These are phyloP conservation scores for Dioszegia aurantiaca DNA, from an alignment of 768 basidiomycete genomes.

Conservation along the genomic window DNA sequence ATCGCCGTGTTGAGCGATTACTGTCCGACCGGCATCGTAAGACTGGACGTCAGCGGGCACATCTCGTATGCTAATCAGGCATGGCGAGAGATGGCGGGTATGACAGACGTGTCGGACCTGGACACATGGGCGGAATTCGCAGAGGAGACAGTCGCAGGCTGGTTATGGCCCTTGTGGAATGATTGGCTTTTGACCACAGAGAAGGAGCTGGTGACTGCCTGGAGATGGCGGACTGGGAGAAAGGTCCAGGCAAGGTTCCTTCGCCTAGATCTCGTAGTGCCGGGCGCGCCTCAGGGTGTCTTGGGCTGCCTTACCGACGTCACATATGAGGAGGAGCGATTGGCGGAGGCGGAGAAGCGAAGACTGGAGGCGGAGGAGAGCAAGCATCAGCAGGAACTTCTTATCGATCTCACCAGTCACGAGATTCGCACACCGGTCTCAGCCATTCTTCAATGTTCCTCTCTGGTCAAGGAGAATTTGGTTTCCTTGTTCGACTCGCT, in stretches of 20 bases:
- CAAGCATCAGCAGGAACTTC: constrained; percentile 50
- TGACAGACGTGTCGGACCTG: constrained; percentile 18
- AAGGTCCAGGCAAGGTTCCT: constrained; percentile 35
- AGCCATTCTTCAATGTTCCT: constrained; percentile 51
- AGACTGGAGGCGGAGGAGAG: constrained; percentile 45
- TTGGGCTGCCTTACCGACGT: constrained; percentile 45
- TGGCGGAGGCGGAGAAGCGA: constrained; percentile 39
- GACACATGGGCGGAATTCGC: constrained; percentile 34
- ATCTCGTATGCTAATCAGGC: constrained; percentile 36
- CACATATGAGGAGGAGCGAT: constrained; percentile 39
- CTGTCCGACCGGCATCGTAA: constrained; percentile 46
- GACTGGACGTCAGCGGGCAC: constrained; percentile 25
- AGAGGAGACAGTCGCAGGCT: constrained; percentile 13
- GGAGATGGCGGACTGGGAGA: constrained; percentile 41
- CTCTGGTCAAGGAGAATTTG: constrained; percentile 45
- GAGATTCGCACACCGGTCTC: constrained; percentile 51
- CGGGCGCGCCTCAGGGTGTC: constrained; percentile 30
- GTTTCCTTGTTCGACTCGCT: constrained; percentile 35
- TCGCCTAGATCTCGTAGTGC: constrained; percentile 31
- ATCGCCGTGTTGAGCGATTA: constrained; percentile 38
- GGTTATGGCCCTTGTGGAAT: constrained; percentile 17
- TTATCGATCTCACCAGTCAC: constrained; percentile 52
- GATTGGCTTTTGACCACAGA: constrained; percentile 19
- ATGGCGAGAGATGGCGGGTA: constrained; percentile 27
- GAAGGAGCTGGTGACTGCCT: constrained; percentile 27